phyloP scores from a whole-genome alignment of 148 eudicot genomes.

The Mesembryanthemum crystallinum region DNA sequence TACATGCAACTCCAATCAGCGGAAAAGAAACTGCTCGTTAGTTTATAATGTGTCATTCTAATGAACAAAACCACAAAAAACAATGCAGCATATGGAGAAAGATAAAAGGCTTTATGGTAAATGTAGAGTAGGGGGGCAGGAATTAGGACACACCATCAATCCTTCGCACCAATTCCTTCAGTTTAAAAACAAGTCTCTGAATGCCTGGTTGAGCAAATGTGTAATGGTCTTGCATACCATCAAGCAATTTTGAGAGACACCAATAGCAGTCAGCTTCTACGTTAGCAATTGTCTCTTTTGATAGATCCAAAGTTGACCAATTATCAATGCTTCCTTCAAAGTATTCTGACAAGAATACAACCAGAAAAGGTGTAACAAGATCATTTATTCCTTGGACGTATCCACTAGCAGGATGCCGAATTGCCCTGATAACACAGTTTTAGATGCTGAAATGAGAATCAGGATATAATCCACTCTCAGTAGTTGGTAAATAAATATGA shows the following conservation, averaged over 20 bases:
- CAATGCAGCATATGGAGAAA: not conserved
- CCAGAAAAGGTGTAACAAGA: constrained; percentile 88
- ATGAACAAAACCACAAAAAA: not conserved
- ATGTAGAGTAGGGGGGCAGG: not conserved
- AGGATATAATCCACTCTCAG: not conserved
- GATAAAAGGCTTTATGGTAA: not conserved
- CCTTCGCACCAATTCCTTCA: constrained; percentile 86
- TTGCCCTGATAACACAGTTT: constrained; percentile 65
- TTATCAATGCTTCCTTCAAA: constrained; percentile 66
- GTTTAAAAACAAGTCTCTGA: constrained; percentile 92
- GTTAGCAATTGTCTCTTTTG: constrained; percentile 56
- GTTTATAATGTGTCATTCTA: not conserved
- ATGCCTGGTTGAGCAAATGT: constrained; percentile 99
- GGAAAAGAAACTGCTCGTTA: not conserved
- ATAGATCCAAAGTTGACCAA: constrained; percentile 63
- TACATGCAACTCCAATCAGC: not conserved
- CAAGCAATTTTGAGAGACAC: constrained; percentile 91
- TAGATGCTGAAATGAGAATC: constrained; percentile 1
- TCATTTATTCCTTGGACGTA: constrained; percentile 99
- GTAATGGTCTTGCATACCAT: constrained; percentile 97
- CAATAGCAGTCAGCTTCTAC: constrained; percentile 96
- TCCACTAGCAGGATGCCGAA: constrained; percentile 98
- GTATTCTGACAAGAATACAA: constrained; percentile 88
- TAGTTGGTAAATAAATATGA: not conserved
- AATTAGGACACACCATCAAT: constrained; percentile 65